Evolutionary conservation across 2,329 filamentous ascomycete genomes (phyloP).

Genomic region (Penicillium sp.): DNA sequence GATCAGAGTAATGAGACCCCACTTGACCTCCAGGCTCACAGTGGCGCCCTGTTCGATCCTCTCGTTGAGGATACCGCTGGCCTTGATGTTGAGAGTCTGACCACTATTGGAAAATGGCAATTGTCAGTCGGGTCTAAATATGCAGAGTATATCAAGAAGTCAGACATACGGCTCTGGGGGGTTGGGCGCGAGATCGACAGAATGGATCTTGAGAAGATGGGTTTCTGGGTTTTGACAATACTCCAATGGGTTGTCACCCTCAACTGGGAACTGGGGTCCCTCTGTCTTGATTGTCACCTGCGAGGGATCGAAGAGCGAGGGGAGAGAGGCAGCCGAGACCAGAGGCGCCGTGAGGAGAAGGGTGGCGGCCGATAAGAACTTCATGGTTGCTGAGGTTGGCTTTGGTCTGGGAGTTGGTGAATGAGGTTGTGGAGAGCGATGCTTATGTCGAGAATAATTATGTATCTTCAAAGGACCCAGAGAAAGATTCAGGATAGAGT

Average conservation of each 20-base stretch:
- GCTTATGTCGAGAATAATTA: neutral
- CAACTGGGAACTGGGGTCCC: conserved; percentile 60
- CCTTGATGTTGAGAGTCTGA: conserved; percentile 71
- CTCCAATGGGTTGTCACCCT: conserved; percentile 79
- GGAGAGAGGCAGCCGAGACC: conserved; percentile 43
- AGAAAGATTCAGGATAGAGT: neutral
- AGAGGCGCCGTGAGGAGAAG: conserved; percentile 47
- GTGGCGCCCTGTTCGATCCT: conserved; percentile 74
- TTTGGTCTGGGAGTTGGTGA: neutral
- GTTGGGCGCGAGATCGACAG: conserved; percentile 79
- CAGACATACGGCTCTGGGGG: conserved; percentile 76
- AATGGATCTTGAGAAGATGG: conserved; percentile 73
- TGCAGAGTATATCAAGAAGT: neutral
- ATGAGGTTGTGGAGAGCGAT: neutral
- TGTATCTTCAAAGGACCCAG: neutral
- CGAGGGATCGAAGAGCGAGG: conserved; percentile 50
- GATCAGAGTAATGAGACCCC: conserved; percentile 86
- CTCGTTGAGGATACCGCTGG: conserved; percentile 70
- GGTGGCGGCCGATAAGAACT: conserved; percentile 37
- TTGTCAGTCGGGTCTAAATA: conserved; percentile 12
- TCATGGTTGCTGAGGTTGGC: conserved; percentile 35
- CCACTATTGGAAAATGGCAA: conserved; percentile 57
- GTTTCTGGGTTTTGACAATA: conserved; percentile 69
- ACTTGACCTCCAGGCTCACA: conserved; percentile 83
- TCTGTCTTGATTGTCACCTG: conserved; percentile 51